phyloP scores from a whole-genome alignment of 345 rosid genomes.

The Gossypioides kirkii region DNA sequence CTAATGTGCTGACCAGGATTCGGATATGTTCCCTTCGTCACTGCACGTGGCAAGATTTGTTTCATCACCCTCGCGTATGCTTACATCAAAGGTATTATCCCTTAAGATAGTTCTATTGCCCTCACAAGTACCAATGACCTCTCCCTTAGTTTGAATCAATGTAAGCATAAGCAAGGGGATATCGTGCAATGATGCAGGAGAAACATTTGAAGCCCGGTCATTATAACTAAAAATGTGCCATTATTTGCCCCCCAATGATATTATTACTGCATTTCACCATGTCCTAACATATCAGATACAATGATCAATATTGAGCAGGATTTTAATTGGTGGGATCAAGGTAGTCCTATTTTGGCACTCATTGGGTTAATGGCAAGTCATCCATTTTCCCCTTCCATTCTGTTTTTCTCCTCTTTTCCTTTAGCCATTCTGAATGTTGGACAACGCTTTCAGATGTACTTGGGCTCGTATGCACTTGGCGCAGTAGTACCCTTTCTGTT shows the following conservation, averaged over 20 bases:
- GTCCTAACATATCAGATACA: neutral
- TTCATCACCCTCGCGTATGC: neutral
- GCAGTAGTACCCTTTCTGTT: neutral
- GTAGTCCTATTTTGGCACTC: neutral
- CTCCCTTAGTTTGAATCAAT: neutral
- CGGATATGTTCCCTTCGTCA: neutral
- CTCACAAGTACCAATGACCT: neutral
- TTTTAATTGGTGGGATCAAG: neutral
- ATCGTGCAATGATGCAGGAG: neutral
- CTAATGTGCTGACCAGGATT: too few relatives aligned
- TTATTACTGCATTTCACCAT: neutral
- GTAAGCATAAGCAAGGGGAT: neutral
- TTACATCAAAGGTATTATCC: neutral
- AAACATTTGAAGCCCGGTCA: neutral
- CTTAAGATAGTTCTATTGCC: neutral
- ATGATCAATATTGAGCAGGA: neutral
- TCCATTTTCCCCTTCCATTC: neutral
- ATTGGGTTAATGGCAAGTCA: neutral
- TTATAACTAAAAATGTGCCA: neutral
- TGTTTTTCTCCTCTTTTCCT: neutral
- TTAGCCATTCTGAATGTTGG: neutral
- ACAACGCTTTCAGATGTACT: neutral
- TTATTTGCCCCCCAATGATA: neutral
- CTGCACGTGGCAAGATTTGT: neutral
- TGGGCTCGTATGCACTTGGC: neutral